These are phyloP conservation scores for Fomitopsis palustris DNA, from an alignment of 1,284 basidiomycete genomes.

Conservation along the genomic window DNA sequence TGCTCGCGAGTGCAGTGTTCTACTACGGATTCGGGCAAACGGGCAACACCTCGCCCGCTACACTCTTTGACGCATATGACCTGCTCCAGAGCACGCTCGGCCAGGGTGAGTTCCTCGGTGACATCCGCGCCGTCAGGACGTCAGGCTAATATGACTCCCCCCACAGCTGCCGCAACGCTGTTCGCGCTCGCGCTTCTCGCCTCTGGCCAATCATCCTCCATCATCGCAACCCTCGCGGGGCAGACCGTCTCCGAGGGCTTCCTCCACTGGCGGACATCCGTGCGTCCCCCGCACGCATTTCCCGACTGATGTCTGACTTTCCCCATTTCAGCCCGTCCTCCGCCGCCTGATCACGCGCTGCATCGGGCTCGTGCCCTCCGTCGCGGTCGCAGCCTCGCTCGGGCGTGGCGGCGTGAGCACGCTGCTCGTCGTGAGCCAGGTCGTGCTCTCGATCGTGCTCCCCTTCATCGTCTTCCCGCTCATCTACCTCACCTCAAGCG, in stretches of 20 bases:
- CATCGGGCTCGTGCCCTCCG: conserved; percentile 84
- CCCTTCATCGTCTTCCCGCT: conserved; percentile 86
- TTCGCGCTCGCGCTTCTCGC: conserved; percentile 87
- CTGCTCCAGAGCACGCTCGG: conserved; percentile 69
- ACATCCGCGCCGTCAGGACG: conserved; percentile 22
- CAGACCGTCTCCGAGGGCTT: conserved; percentile 95
- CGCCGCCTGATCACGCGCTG: conserved; percentile 83
- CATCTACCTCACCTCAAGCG: conserved; percentile 71
- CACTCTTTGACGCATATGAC: conserved; percentile 80
- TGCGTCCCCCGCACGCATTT: conserved; percentile 34
- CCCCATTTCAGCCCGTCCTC: conserved; percentile 58
- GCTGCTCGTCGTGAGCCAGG: conserved; percentile 87
- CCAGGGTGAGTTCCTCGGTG: conserved; percentile 40
- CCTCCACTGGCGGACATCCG: conserved; percentile 85
- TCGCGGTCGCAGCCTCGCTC: conserved; percentile 73
- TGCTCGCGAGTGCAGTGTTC: conserved; percentile 72
- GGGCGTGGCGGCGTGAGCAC: conserved; percentile 77
- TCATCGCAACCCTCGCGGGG: conserved; percentile 91
- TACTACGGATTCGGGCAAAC: conserved; percentile 48
- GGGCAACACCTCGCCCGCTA: conserved; percentile 49
- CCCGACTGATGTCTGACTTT: background rate
- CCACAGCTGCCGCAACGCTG: conserved; percentile 67
- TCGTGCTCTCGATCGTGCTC: conserved; percentile 82
- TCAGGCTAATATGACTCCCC: background rate
- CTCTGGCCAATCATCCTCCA: conserved; percentile 88